Base-by-base conservation (phyloP, 148 eudicot genomes). In the Talinum fruticosum region DNA sequence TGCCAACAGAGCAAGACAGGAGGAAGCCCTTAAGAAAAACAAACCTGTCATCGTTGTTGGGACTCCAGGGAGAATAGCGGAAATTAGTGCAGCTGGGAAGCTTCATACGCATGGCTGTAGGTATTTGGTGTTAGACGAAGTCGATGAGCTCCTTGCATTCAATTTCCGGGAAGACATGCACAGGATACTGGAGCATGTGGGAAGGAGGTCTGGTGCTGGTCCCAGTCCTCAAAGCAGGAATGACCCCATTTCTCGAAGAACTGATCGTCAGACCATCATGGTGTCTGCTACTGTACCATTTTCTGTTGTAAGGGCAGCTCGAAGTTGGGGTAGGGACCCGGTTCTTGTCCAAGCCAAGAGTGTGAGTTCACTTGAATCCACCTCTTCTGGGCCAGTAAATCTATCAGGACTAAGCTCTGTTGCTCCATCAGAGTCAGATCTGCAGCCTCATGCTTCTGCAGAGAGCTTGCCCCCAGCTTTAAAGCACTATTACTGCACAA, bases 211-310 rank as follows among this genome's bases (percentile, higher is more conserved):
- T 41, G 47, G 47, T 41, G 47, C 47, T 14, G 47, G 47, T 14
- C 47, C 47, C 47, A 14, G 47, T 14, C 47, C 47, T 41, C 47
- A 41, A 41, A 41, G 13, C 47, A 41, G 10, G 47, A 41, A 41
- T 41, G 47, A 41, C 8, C 12, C 47, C 47, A 12, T 41, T 41
- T 5, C 47, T 41, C 47, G 14, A 14, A 41, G 47, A 41, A 41
- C 47, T 41, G 47, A 10, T 41, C 47, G 47, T 41, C 97, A 80
- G 71, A 95, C 93, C n/a, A 86, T 95, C 79, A 89, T 95, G 94
- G 97, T 95, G 23, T 95, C 99, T 72, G 99, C 99, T 78, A 93
- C 97, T 5, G 90, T 95, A 34, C 99, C 97, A 12, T 92, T 92
- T 82, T 91, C 99, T 15, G 97, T 93, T 8, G 85, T 90, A 57